phyloP scores from a whole-genome alignment of 1,139 yeast genomes.

The Pichia sp. region DNA sequence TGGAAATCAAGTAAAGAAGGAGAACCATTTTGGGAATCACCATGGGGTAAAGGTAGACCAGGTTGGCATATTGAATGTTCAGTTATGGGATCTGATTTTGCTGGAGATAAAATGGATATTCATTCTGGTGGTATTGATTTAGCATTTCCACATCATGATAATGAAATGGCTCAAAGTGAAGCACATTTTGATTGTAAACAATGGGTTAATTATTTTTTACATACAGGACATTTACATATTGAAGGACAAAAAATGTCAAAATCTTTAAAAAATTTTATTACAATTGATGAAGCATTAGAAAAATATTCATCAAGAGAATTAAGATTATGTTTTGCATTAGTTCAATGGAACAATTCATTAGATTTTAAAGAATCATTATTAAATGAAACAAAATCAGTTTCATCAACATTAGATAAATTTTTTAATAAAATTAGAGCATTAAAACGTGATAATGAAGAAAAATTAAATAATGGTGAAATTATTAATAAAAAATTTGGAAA shows the following conservation, averaged over 20 bases:
- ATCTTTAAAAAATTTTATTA: constrained; percentile 88
- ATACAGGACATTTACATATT: constrained; percentile 94
- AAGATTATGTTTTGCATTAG: constrained; percentile 83
- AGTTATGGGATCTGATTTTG: constrained; percentile 91
- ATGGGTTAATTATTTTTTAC: constrained; percentile 96
- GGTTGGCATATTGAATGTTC: constrained; percentile 99
- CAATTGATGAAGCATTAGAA: constrained; percentile 82
- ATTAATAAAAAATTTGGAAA: constrained; percentile 50
- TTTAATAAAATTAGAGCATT: constrained; percentile 82
- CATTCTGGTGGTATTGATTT: constrained; percentile 97
- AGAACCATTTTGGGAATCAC: constrained; percentile 92
- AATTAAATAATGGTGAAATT: constrained; percentile 36
- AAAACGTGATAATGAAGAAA: constrained; percentile 48
- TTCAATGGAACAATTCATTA: constrained; percentile 86
- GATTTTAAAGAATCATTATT: constrained; percentile 84
- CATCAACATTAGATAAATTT: constrained; percentile 69
- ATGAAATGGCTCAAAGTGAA: constrained; percentile 95
- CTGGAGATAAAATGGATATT: constrained; percentile 81
- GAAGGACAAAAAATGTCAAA: constrained; percentile 99
- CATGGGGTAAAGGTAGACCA: constrained; percentile 98
- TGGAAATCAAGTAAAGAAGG: constrained; percentile 98
- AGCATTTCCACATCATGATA: constrained; percentile 99
- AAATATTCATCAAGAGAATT: constrained; percentile 72
- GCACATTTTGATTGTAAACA: constrained; percentile 85
- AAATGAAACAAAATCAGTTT: constrained; percentile 70